Evolutionary conservation across 176 grass and related monocot genomes (phyloP).

Genomic region (Aegilops speltoides): DNA sequence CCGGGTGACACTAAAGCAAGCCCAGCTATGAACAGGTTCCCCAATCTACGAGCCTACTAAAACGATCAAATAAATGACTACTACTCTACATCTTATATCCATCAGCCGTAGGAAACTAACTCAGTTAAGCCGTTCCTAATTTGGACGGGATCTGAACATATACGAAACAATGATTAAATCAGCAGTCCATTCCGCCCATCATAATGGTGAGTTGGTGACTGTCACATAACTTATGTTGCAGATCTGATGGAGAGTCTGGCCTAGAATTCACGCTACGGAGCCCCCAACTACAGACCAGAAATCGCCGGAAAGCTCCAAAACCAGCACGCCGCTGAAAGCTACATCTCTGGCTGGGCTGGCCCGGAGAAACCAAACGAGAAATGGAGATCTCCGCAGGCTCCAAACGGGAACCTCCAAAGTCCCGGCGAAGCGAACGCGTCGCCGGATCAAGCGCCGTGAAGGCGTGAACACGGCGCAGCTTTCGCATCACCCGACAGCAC

Average conservation of each 20-base stretch:
- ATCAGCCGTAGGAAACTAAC: neutral
- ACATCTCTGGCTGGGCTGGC: neutral
- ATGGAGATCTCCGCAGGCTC: constrained; percentile 9
- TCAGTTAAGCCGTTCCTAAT: neutral
- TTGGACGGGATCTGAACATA: neutral
- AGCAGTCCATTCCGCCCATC: neutral
- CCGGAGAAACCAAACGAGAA: neutral
- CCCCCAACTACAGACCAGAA: neutral
- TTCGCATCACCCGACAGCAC: neutral
- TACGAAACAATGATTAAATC: neutral
- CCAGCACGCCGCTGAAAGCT: neutral
- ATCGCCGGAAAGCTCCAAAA: neutral
- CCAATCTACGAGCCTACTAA: neutral
- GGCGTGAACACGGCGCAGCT: too few species aligned
- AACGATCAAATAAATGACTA: neutral
- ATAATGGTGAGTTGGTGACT: neutral
- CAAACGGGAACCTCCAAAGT: neutral
- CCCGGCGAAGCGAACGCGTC: neutral
- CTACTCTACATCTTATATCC: too few species aligned
- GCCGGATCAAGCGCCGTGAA: neutral
- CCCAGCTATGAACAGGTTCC: neutral
- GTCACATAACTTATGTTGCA: neutral
- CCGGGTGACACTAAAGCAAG: neutral
- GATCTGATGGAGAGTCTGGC: neutral
- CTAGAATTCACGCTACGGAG: neutral